A percentile compares a stretch with the other conserved stretches of the same genome.
Conservation (phyloP, 2,329 filamentous ascomycete genomes). For the Diaporthe citri region DNA sequence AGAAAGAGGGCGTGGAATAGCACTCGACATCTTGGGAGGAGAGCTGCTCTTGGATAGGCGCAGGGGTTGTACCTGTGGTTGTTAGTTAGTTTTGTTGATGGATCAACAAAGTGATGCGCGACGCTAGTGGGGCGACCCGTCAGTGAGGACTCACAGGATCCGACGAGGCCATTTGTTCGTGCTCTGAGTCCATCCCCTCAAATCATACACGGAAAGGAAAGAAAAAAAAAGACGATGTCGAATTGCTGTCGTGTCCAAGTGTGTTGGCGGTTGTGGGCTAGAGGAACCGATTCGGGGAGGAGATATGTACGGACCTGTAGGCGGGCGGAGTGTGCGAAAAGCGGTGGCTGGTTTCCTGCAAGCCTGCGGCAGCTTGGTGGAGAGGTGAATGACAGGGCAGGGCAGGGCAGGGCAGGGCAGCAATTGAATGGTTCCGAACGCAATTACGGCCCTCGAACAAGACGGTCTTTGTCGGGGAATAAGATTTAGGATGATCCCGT, state of each 20-base stretch:
- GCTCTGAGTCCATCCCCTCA: constrained; percentile 22
- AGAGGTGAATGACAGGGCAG: constrained; percentile 11
- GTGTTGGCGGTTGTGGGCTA: constrained; percentile 29
- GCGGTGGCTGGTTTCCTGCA: constrained; percentile 37
- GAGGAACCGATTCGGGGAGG: constrained; percentile 31
- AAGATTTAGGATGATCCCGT: constrained; percentile 18
- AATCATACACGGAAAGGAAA: constrained; percentile 10
- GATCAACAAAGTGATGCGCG: constrained; percentile 32
- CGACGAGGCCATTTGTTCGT: constrained; percentile 33
- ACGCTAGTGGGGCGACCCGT: constrained; percentile 24
- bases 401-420: not conserved
- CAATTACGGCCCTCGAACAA: not conserved
- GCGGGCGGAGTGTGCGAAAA: constrained; percentile 33
- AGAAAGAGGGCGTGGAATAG: constrained; percentile 80
- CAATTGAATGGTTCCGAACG: constrained; percentile 3
- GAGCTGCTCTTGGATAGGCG: constrained; percentile 82
- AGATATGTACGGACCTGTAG: constrained; percentile 28
- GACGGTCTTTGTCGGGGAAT: constrained; percentile 30
- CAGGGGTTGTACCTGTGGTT: constrained; percentile 77
- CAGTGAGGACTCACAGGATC: constrained; percentile 36
- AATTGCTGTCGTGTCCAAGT: constrained; percentile 29
- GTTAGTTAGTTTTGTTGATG: constrained; percentile 37
- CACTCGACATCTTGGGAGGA: constrained; percentile 72
- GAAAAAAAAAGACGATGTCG: constrained; percentile 26
- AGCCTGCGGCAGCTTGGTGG: constrained; percentile 25